Conservation (phyloP, 768 basidiomycete species). For the Boletus eberwhitei region DNA sequence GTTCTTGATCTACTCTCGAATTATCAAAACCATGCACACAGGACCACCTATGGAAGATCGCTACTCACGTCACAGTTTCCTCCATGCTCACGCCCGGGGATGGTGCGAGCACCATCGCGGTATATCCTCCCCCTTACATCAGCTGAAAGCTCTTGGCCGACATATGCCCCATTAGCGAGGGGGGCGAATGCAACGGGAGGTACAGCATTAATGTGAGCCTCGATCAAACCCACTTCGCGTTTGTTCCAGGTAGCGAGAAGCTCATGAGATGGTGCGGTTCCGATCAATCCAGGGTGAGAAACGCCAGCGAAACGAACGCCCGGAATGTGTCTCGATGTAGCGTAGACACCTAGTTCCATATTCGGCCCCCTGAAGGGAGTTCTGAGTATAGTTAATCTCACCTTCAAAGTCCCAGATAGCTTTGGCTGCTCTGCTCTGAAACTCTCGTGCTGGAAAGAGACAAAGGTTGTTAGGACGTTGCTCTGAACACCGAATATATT, state of each 20-base stretch:
- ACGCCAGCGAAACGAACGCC: slow-evolving; percentile 78
- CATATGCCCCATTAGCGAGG: slow-evolving; percentile 54
- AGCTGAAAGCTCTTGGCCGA: slow-evolving; percentile 59
- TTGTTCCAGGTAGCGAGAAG: slow-evolving; percentile 72
- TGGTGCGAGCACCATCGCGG: slow-evolving; percentile 66
- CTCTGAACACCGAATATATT: neutral
- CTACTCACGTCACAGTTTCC: slow-evolving; percentile 67
- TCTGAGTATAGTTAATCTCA: slow-evolving; percentile 12
- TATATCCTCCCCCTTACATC: slow-evolving; percentile 52
- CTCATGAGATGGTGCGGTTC: slow-evolving; percentile 72
- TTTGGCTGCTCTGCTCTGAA: slow-evolving; percentile 68
- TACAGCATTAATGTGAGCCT: slow-evolving; percentile 45
- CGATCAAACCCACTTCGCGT: slow-evolving; percentile 65
- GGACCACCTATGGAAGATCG: neutral
- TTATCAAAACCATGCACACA: neutral
- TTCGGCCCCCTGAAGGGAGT: neutral
- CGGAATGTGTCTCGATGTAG: slow-evolving; percentile 72
- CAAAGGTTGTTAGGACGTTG: neutral
- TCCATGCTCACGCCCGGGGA: slow-evolving; percentile 77
- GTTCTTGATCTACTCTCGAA: slow-evolving; percentile 60
- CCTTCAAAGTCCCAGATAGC: slow-evolving; percentile 81
- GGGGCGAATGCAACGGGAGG: slow-evolving; percentile 70
- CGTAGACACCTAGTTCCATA: slow-evolving; percentile 52
- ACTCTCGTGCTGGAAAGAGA: slow-evolving; percentile 50
- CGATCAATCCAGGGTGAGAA: slow-evolving; percentile 73